These are phyloP conservation scores for Raffaelea albimanens DNA, from an alignment of 2,329 filamentous ascomycete genomes.

Conservation along the genomic window DNA sequence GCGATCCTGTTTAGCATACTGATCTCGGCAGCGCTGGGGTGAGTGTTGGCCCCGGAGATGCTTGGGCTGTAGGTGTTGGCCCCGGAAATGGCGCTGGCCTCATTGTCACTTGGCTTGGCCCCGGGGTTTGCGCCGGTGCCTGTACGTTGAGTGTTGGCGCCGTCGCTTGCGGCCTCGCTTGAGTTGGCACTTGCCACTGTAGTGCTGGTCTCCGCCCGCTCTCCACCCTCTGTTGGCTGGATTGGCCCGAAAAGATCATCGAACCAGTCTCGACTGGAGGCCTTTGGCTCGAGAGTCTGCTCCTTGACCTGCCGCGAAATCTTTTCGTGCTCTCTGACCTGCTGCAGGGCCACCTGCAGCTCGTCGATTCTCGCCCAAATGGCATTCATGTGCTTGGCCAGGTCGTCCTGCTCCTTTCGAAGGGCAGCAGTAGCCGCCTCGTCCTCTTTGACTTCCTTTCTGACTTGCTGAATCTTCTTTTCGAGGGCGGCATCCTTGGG, in stretches of 20 bases:
- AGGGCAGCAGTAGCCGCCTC: background rate
- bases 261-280: background rate
- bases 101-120: too few species aligned
- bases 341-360: background rate
- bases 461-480: constrained; percentile 4
- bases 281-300: background rate
- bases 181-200: too few species aligned
- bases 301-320: too few species aligned
- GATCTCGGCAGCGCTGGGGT: background rate
- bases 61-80: too few species aligned
- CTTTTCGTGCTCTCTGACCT: background rate
- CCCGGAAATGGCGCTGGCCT: too few species aligned
- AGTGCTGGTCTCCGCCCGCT: too few species aligned
- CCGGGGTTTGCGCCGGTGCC: too few species aligned
- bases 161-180: too few species aligned
- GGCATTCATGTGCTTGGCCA: background rate
- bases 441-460: constrained; percentile 2
- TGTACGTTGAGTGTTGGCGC: too few species aligned
- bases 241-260: background rate
- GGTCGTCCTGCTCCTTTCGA: background rate
- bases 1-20: background rate
- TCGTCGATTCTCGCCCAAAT: background rate
- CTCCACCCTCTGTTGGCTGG: background rate
- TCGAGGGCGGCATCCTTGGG: constrained; percentile 6
- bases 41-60: too few species aligned